Evolutionary conservation across 2,329 filamentous ascomycete species (phyloP), one percentile per base, ranked within the genome.

Genomic region (Penicillium paneum): DNA sequence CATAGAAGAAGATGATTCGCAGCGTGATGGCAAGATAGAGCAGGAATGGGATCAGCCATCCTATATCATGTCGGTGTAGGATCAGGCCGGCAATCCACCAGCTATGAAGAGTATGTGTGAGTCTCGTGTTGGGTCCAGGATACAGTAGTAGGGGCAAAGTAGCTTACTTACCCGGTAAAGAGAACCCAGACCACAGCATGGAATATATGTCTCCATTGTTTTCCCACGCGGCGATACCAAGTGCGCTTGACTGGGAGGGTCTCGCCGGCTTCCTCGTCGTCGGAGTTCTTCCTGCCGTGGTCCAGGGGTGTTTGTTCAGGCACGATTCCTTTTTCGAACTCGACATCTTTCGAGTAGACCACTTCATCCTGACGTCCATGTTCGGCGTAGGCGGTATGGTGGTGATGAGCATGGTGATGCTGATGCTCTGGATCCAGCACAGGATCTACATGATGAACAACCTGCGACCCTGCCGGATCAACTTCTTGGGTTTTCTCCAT

Each of bases 41-140:
- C 47, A 96, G 79, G 74, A 95, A 94, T 0, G 91, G 91, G 46
- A 92, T 83, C 53, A 95, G 74, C 91, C 91, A 96, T 67, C 90
- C 90, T 73, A 82, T 80, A 66, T 91, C 84, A 55, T 87, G 63
- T 55, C 84, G 84, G 70, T 93, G 90, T 49, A 90, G 78, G 55
- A 91, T 78, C 44, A 93, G 76, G 51, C 86, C 83, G 7, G 87
- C 85, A 60, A 92, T 87, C 88, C 88, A 92, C 89, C 89, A 91
- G 65, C 81, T 81, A 61, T 32, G 48, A 55, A 49, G n/a, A 31
- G 38, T 21, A 44, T 3, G 53, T 17, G 56, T 60, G 12, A 64
- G 60, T 57, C 56, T 57, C 51, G 42, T 47, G 26, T 39, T 39
- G 19, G 13, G 7, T 49, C 31, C 36, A 42, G 44, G 43, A 31